Percentiles rank a stretch among this genome's conserved stretches.
Evolutionary conservation across 257 asterid species (phyloP).

Genomic region (Solanum rostratum): DNA sequence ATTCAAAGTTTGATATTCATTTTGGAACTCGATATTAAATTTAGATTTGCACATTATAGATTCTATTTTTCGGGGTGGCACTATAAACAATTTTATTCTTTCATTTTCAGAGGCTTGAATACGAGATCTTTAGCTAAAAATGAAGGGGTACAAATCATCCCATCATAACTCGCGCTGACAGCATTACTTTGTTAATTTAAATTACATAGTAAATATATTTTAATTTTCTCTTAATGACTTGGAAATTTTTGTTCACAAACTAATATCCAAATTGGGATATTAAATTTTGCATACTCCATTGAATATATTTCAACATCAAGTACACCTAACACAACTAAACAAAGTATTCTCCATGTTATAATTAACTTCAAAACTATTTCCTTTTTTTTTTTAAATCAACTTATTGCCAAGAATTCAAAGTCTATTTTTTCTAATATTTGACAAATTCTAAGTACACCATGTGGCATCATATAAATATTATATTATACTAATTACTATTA

Average conservation of each 20-base stretch:
- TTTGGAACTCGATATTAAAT: background rate
- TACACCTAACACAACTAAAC: background rate
- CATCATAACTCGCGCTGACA: background rate
- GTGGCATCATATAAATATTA: background rate
- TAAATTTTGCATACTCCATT: background rate
- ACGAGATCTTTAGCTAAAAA: background rate
- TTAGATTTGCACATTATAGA: accelerated
- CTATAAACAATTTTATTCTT: background rate
- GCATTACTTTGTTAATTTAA: background rate
- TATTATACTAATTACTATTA: background rate
- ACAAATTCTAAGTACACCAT: background rate
- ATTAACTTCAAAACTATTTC: background rate
- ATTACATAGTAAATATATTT: background rate
- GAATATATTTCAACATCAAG: background rate
- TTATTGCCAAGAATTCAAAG: background rate
- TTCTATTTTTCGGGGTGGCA: accelerated
- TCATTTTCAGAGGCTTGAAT: background rate
- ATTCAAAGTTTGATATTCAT: background rate
- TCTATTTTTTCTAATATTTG: background rate
- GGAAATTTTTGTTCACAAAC: background rate
- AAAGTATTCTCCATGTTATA: background rate
- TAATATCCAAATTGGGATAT: background rate
- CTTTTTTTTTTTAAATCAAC: background rate
- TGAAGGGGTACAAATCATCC: background rate
- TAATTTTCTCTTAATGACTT: background rate